These are phyloP conservation scores for Drechslerella dactyloides DNA, from an alignment of 2,329 filamentous ascomycete species.

Conservation along the genomic window DNA sequence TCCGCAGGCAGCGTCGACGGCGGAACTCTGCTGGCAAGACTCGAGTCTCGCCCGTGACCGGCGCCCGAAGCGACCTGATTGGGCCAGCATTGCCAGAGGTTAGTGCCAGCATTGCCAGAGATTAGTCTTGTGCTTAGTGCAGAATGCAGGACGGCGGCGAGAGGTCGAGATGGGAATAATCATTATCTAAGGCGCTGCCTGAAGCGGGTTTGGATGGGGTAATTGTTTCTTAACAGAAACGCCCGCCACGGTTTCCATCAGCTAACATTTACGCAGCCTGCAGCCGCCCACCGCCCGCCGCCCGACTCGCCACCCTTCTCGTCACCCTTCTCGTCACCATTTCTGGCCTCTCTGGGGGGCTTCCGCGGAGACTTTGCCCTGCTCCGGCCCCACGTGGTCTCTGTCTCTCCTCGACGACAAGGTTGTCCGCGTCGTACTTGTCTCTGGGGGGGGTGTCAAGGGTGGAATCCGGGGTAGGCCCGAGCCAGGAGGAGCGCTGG, in stretches of 20 bases:
- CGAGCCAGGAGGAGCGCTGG: slow-evolving; percentile 9
- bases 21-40: no score
- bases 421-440: not conserved
- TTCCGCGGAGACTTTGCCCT: not conserved
- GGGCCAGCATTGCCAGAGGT: no score
- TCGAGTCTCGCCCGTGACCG: no score
- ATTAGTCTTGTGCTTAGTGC: no score
- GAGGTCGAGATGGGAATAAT: slow-evolving; percentile 13
- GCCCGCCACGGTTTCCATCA: slow-evolving; percentile 18
- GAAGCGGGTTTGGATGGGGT: slow-evolving; percentile 45
- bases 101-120: no score
- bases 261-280: slow-evolving; percentile 22
- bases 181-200: slow-evolving; percentile 47
- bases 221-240: slow-evolving; percentile 46
- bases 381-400: no score
- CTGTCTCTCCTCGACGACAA: no score
- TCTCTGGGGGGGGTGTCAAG: slow-evolving; percentile 8
- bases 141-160: not conserved
- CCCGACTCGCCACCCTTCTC: not conserved
- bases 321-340: not conserved
- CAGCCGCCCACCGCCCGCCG: slow-evolving; percentile 7
- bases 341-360: no score
- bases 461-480: slow-evolving; percentile 35
- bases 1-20: no score
- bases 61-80: no score